These are phyloP conservation scores for Pseudopithomyces maydicus DNA, from an alignment of 2,329 filamentous ascomycete species.

Conservation along the genomic window DNA sequence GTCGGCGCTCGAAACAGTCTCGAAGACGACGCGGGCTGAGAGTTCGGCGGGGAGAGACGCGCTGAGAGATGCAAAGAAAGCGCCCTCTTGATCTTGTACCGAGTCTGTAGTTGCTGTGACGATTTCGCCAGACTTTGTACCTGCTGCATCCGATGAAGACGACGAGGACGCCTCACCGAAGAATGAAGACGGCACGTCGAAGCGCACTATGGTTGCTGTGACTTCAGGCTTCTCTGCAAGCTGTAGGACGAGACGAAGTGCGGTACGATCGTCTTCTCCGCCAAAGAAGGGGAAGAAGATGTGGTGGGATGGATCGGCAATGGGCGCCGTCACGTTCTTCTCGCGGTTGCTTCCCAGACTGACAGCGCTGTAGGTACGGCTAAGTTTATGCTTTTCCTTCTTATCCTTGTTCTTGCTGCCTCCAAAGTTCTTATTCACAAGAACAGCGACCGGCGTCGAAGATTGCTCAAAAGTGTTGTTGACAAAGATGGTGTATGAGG, in stretches of 20 bases:
- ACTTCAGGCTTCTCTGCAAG: conserved; percentile 79
- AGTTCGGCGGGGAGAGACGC: conserved; percentile 61
- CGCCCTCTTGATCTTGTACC: conserved; percentile 51
- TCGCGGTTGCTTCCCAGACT: conserved; percentile 63
- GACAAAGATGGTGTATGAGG: conserved; percentile 76
- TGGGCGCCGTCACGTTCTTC: conserved; percentile 58
- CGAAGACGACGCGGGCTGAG: conserved; percentile 63
- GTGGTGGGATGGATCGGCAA: conserved; percentile 74
- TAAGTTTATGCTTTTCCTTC: conserved; percentile 27
- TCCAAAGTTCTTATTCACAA: conserved; percentile 75
- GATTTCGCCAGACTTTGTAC: conserved; percentile 23
- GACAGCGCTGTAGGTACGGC: conserved; percentile 36
- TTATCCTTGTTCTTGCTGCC: conserved; percentile 49
- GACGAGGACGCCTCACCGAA: conserved; percentile 16
- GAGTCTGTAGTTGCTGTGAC: conserved; percentile 10
- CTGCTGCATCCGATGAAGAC: conserved; percentile 8
- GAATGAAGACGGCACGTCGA: conserved; percentile 46
- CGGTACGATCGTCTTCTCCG: conserved; percentile 78
- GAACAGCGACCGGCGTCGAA: conserved; percentile 72
- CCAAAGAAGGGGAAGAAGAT: conserved; percentile 89
- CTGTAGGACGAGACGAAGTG: conserved; percentile 81
- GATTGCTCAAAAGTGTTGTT: conserved; percentile 67
- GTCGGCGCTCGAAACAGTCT: conserved; percentile 43
- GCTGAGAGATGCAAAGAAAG: conserved; percentile 63
- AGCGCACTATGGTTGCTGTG: conserved; percentile 74